A percentile compares a stretch with the other conserved stretches of the same genome.
These are phyloP conservation scores for Pontederia paniculata DNA, from an alignment of 176 grass and related monocot species.

Conservation along the genomic window DNA sequence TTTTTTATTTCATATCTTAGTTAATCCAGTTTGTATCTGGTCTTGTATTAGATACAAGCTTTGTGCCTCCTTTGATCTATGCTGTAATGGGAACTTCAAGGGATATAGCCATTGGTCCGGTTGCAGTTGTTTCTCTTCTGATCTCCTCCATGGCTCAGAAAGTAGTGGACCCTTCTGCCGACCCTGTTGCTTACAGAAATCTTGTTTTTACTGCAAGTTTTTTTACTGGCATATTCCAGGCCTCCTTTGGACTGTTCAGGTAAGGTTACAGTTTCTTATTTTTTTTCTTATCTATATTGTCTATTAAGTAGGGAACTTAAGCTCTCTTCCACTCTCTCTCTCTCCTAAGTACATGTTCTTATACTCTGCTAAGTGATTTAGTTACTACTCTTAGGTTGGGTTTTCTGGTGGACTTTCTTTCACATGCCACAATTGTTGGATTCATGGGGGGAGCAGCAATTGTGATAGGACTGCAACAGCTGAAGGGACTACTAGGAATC, in stretches of 20 bases:
- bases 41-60: slow-evolving; percentile 44
- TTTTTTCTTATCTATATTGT: no score
- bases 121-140: slow-evolving; percentile 82
- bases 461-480: slow-evolving; percentile 75
- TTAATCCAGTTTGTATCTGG: no score
- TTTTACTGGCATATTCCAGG: slow-evolving; percentile 69
- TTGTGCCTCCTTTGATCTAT: slow-evolving; percentile 84
- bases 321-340: no score
- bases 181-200: slow-evolving; percentile 40
- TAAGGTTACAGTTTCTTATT: slow-evolving; percentile 6
- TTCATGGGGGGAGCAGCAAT: slow-evolving; percentile 87
- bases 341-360: slow-evolving; percentile 23
- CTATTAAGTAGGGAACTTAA: no score
- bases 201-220: slow-evolving; percentile 79
- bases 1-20: no score
- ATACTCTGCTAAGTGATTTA: background rate
- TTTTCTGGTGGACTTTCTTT: slow-evolving; percentile 79
- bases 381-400: slow-evolving; percentile 33
- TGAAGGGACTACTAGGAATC: slow-evolving; percentile 72
- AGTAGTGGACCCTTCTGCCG: slow-evolving; percentile 51
- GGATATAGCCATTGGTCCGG: slow-evolving; percentile 81
- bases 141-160: slow-evolving; percentile 77
- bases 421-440: slow-evolving; percentile 79
- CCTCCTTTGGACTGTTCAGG: slow-evolving; percentile 79
- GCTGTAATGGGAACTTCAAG: slow-evolving; percentile 78